A percentile compares a stretch with the other conserved stretches of the same genome.
These are phyloP conservation scores for Quillaja saponaria DNA, from an alignment of 306 rosid genomes.

Conservation along the genomic window DNA sequence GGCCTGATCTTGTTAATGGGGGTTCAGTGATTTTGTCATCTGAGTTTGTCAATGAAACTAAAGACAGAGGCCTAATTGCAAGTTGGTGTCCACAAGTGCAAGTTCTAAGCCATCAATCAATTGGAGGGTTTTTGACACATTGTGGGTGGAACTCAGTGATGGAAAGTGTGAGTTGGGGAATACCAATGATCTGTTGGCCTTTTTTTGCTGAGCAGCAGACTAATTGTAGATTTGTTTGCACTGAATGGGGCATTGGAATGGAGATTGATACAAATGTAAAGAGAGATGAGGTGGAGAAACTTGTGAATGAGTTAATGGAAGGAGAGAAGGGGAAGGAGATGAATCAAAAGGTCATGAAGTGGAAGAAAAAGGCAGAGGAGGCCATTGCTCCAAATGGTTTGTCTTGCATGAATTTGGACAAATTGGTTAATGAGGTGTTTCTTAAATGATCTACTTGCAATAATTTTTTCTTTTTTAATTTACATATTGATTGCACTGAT, in stretches of 20 bases:
- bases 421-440: neutral
- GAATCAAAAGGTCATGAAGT: neutral
- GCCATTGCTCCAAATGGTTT: neutral
- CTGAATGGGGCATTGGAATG: slow-evolving; percentile 25
- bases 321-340: slow-evolving; percentile 18
- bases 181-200: slow-evolving; percentile 24
- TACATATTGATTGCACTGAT: no score
- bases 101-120: slow-evolving; percentile 9
- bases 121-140: slow-evolving; percentile 24
- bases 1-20: slow-evolving; percentile 23
- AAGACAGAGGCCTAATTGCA: slow-evolving; percentile 19
- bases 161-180: slow-evolving; percentile 16
- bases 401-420: neutral
- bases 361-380: neutral
- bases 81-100: slow-evolving; percentile 33
- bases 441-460: neutral
- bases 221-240: slow-evolving; percentile 15
- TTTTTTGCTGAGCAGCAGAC: slow-evolving; percentile 25
- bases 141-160: slow-evolving; percentile 14
- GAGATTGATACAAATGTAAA: slow-evolving; percentile 1
- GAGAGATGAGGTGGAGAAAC: slow-evolving; percentile 16
- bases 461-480: no score
- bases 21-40: slow-evolving; percentile 18
- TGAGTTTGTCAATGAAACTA: slow-evolving; percentile 2
- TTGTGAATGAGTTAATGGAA: slow-evolving; percentile 17